Evolutionary conservation across 2,329 filamentous ascomycete genomes (phyloP).

Genomic region (Chaetoscypha palmicola): DNA sequence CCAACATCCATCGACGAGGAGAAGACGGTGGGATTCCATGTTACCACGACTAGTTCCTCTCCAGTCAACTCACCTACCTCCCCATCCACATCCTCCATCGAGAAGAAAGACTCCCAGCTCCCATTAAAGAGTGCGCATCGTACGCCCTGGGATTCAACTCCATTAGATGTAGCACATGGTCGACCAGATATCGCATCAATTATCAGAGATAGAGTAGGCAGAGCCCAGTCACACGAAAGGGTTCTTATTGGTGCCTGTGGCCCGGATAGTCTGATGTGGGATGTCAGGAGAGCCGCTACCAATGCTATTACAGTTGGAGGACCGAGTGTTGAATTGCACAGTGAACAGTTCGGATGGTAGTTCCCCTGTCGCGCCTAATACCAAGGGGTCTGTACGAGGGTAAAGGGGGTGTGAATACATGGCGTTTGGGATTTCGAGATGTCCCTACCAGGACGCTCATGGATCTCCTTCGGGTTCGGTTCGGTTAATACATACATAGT

Average conservation of each 20-base stretch:
- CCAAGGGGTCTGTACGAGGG: too few relatives aligned
- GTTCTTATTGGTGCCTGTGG: constrained; percentile 44
- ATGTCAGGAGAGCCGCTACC: constrained; percentile 40
- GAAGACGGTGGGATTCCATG: constrained; percentile 5
- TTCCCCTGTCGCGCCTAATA: too few relatives aligned
- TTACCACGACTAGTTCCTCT: neutral
- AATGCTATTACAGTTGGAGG: constrained; percentile 38
- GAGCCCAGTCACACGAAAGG: constrained; percentile 31
- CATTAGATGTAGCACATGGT: constrained; percentile 25
- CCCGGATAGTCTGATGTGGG: constrained; percentile 38
- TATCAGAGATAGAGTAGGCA: constrained; percentile 34
- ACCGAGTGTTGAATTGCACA: constrained; percentile 44
- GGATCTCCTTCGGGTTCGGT: too few relatives aligned
- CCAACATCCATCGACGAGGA: constrained; percentile 10
- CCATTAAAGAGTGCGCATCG: neutral
- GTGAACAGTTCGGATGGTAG: constrained; percentile 34
- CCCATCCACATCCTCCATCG: constrained; percentile 1
- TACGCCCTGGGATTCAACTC: constrained; percentile 8
- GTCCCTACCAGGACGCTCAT: too few relatives aligned
- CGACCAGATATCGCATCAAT: constrained; percentile 37
- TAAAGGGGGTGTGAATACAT: too few relatives aligned
- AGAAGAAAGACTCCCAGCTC: constrained; percentile 4
- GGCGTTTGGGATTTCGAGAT: too few relatives aligned
- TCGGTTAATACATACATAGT: too few relatives aligned
- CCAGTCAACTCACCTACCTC: neutral